Base-by-base conservation (phyloP, 306 rosid genomes). In the Glycine tomentella region DNA sequence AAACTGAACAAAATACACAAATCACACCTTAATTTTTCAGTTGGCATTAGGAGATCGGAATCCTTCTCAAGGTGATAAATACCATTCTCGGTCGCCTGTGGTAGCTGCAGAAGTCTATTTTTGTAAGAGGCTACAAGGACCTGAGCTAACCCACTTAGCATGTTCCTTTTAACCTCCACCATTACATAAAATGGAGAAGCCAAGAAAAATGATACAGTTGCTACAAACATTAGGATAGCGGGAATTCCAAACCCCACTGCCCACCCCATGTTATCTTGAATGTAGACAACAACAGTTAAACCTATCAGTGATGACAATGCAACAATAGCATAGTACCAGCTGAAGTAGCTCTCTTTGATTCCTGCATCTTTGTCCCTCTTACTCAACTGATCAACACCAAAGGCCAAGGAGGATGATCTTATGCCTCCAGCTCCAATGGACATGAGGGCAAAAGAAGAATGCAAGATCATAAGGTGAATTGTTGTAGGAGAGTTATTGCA, bases 371-470 rank as follows among this genome's bases (percentile, higher is more conserved):
- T 17, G 49, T 82, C 66, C 9, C n/a, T 25, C 10, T 48, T 75
- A 17, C 66, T 69, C 45, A 82, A 75, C 53, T 82, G 85, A 15
- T 82, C 85, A 17, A 82, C 66, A 49, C 81, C 85, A 68, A 82
- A 82, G 81, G 81, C 85, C 46, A 82, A 48, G 38, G 85, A 82
- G 57, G 81, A 76, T 59, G 85, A 76, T 25, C 85, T 82, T 69
- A 82, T 76, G 48, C 85, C 85, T 76, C 85, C 85, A 59, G 73
- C 77, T 68, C 85, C 85, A 76, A 76, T 20, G 55, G 85, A 58
- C 85, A 82, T 75, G 9, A 82, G 72, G 53, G 77, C 85, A 69
- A 82, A 69, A 69, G 85, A 76, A 58, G 85, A 82, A 76, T 82
- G 34, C 61, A 82, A 82, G 10, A 76, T 17, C 81, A 69, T 4